Base-by-base conservation (phyloP, 768 basidiomycete genomes). In the Roridomyces roridus region DNA sequence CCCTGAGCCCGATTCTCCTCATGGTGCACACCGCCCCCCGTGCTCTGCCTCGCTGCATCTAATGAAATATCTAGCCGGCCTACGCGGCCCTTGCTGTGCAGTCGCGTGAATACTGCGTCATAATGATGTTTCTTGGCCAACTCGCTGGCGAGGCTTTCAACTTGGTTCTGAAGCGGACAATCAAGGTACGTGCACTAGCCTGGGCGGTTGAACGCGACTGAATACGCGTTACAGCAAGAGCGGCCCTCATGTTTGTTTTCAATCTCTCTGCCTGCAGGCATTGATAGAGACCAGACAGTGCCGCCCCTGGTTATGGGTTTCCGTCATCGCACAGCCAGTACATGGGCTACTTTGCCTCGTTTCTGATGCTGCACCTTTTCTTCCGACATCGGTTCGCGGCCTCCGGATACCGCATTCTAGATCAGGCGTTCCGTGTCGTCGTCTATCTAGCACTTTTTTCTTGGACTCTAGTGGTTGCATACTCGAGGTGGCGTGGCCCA, bases 291-390 rank as follows among this genome's bases (percentile, higher is more conserved):
- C 43, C 64, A 88, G 88, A 78, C 39, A 80, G 78, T 51, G 70
- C 84, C 43, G 87, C 86, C 18, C 81, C 81, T 51, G 92, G 92
- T 14, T 94, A 92, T 67, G 92, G 91, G 7, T 94, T 94, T 64
- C 92, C 92, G 0, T 93, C 92, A 0, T 92, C 91, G 14, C 92
- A 94, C 67, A 91, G 90, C 70, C 92, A 94, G 71, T 92, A 88
- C 69, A 93, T 94, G 92, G 92, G 85, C 15, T 94, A 90, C 72
- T 94, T 94, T 61, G 79, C 87, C 6, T 78, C 90, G 0, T 94
- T 94, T 70, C 70, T 94, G 40, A 67, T 86, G 39, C 85, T 88
- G 66, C 92, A 94, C 72, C 67, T 94, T 45, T 82, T 81, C 60
- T 86, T 85, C 60, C 83, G 85, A 31, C 91, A 93, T 64, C 79